Percentiles rank a stretch among this genome's conserved stretches.
Evolutionary conservation across 1,284 basidiomycete genomes (phyloP).

Genomic region (Bondarzewia mesenterica): DNA sequence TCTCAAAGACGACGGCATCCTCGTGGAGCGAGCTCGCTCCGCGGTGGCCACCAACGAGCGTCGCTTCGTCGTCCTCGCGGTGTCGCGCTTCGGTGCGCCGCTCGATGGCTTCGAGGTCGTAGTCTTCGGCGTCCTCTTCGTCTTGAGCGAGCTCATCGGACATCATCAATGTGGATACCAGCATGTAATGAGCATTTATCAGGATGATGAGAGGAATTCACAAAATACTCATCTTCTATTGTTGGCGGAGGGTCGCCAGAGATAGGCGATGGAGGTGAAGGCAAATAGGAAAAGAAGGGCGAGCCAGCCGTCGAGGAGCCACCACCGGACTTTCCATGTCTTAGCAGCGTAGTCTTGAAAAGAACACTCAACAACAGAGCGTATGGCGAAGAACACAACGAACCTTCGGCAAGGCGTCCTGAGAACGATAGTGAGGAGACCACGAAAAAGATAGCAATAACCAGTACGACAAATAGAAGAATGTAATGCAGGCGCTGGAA

Average conservation of each 20-base stretch:
- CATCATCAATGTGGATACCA: conserved; percentile 64
- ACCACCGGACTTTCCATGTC: conserved; percentile 94
- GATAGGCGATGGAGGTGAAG: conserved; percentile 78
- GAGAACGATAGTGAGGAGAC: conserved; percentile 90
- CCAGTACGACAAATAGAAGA: conserved; percentile 76
- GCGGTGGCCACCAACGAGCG: conserved; percentile 55
- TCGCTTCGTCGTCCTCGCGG: conserved; percentile 60
- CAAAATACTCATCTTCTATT: conserved; percentile 73
- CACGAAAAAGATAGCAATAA: conserved; percentile 87
- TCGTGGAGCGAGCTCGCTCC: conserved; percentile 43
- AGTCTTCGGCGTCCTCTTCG: conserved; percentile 89
- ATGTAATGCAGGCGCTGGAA: conserved; percentile 84
- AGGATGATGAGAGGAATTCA: not conserved
- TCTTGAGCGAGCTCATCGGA: conserved; percentile 83
- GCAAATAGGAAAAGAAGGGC: conserved; percentile 77
- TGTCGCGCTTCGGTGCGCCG: conserved; percentile 37
- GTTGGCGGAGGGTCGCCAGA: conserved; percentile 91
- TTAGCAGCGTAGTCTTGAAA: conserved; percentile 80
- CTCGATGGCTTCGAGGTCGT: conserved; percentile 75
- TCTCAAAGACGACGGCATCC: conserved; percentile 85
- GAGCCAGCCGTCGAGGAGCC: conserved; percentile 94
- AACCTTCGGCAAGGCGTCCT: conserved; percentile 82
- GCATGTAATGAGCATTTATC: conserved; percentile 15
- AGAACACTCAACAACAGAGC: not conserved
- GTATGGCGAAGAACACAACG: too few relatives aligned